Evolutionary conservation across 1,284 basidiomycete species (phyloP).

Genomic region (Cutaneotrichosporon mucoides): DNA sequence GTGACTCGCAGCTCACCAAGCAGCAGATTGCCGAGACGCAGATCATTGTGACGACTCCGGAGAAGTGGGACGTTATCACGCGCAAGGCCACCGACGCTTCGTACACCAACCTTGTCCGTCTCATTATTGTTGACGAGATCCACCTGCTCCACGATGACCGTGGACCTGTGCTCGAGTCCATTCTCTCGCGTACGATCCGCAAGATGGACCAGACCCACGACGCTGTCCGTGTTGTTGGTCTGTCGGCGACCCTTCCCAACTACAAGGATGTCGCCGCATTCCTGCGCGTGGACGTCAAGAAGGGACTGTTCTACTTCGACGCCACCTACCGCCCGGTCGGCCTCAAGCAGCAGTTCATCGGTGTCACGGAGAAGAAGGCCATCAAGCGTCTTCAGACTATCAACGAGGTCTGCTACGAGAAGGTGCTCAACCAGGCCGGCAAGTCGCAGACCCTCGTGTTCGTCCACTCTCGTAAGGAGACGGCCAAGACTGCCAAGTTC

Average conservation of each 20-base stretch:
- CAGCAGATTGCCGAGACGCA: constrained; percentile 96
- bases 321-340: constrained; percentile 89
- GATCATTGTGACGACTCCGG: constrained; percentile 97
- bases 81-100: constrained; percentile 95
- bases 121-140: constrained; percentile 98
- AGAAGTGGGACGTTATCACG: constrained; percentile 99
- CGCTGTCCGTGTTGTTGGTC: constrained; percentile 87
- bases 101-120: constrained; percentile 93
- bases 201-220: constrained; percentile 92
- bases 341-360: constrained; percentile 94
- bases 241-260: constrained; percentile 96
- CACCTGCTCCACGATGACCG: constrained; percentile 97
- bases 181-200: constrained; percentile 86
- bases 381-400: constrained; percentile 97
- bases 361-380: constrained; percentile 98
- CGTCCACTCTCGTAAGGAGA: constrained; percentile 97
- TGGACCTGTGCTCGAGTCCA: constrained; percentile 91
- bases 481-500: constrained; percentile 94
- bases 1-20: constrained; percentile 97
- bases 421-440: constrained; percentile 88
- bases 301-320: constrained; percentile 97
- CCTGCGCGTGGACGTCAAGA: constrained; percentile 86
- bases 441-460: constrained; percentile 80
- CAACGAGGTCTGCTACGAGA: constrained; percentile 99
- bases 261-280: constrained; percentile 99